Evolutionary conservation across 805 yeast species (phyloP).

Genomic region (Komagataella pastoris): DNA sequence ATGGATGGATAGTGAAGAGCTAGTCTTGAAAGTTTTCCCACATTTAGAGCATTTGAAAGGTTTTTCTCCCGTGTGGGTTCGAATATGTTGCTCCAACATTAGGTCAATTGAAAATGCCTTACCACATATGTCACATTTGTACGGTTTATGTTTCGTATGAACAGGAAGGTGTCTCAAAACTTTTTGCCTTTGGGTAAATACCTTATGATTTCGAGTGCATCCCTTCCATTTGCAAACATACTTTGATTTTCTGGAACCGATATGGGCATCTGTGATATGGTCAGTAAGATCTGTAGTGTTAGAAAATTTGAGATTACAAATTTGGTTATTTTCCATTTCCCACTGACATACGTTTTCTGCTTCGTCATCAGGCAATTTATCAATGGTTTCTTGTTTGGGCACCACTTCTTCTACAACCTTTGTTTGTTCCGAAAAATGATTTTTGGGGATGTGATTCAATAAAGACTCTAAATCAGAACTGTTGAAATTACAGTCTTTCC

Average conservation of each 20-base stretch:
- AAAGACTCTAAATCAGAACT: slow-evolving; percentile 39
- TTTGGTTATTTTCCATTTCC: slow-evolving; percentile 16
- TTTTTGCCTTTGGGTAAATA: slow-evolving; percentile 77
- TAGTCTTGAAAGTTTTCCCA: slow-evolving; percentile 68
- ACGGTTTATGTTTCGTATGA: slow-evolving; percentile 80
- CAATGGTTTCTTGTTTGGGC: not conserved
- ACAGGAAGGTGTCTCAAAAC: slow-evolving; percentile 74
- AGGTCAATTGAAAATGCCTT: slow-evolving; percentile 65
- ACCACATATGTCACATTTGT: slow-evolving; percentile 54
- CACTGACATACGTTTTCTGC: slow-evolving; percentile 22
- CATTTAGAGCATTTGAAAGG: slow-evolving; percentile 70
- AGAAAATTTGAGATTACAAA: slow-evolving; percentile 38
- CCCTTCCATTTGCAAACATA: slow-evolving; percentile 71
- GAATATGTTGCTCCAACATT: slow-evolving; percentile 66
- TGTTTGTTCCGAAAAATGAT: slow-evolving; percentile 23
- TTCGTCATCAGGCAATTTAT: slow-evolving; percentile 4
- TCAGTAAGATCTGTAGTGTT: slow-evolving; percentile 50
- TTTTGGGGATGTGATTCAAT: slow-evolving; percentile 42
- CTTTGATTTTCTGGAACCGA: slow-evolving; percentile 57
- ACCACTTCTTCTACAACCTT: not conserved
- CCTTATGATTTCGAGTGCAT: slow-evolving; percentile 50
- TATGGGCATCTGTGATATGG: slow-evolving; percentile 57
- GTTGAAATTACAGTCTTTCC: slow-evolving; percentile 58
- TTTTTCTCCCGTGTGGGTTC: slow-evolving; percentile 83
- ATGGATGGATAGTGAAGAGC: slow-evolving; percentile 76